A percentile compares a stretch with the other conserved stretches of the same genome.
Evolutionary conservation across 2,329 filamentous ascomycete genomes (phyloP).

Genomic region (Scytalidium lignicola): DNA sequence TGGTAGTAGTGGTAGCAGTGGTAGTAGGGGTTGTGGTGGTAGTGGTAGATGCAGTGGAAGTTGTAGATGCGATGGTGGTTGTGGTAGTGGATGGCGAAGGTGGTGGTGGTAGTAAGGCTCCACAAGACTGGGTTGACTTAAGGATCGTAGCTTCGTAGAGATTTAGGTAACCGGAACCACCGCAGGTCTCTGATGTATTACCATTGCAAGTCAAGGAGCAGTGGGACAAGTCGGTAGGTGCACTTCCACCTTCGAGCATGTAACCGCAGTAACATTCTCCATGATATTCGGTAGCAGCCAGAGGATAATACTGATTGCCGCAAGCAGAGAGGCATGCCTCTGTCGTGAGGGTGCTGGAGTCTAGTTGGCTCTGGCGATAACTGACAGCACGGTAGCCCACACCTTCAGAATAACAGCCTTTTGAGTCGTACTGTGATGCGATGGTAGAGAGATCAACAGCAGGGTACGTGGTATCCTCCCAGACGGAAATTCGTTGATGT

Average conservation of each 20-base stretch:
- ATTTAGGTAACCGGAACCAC: constrained; percentile 27
- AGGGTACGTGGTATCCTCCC: background rate
- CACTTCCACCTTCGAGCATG: constrained; percentile 26
- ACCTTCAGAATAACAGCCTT: constrained; percentile 38
- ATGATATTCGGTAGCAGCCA: constrained; percentile 34
- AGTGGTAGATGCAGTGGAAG: background rate
- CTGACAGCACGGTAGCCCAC: constrained; percentile 17
- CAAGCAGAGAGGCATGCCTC: constrained; percentile 32
- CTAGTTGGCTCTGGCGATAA: constrained; percentile 29
- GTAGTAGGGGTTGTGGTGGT: background rate
- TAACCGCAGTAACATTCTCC: constrained; percentile 37
- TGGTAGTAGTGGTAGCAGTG: background rate
- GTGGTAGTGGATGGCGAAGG: background rate
- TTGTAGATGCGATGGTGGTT: background rate
- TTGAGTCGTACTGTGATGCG: background rate
- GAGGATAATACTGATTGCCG: constrained; percentile 29
- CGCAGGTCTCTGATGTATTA: constrained; percentile 28
- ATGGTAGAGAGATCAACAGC: background rate
- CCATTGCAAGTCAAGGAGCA: constrained; percentile 32
- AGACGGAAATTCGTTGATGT: background rate
- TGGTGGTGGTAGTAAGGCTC: background rate
- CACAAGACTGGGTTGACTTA: constrained; percentile 45
- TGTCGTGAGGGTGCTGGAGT: constrained; percentile 25
- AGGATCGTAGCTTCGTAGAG: constrained; percentile 43
- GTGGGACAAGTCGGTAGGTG: constrained; percentile 11